Conservation (phyloP, 495 filamentous ascomycete species). For the Penicillium crystallinum region DNA sequence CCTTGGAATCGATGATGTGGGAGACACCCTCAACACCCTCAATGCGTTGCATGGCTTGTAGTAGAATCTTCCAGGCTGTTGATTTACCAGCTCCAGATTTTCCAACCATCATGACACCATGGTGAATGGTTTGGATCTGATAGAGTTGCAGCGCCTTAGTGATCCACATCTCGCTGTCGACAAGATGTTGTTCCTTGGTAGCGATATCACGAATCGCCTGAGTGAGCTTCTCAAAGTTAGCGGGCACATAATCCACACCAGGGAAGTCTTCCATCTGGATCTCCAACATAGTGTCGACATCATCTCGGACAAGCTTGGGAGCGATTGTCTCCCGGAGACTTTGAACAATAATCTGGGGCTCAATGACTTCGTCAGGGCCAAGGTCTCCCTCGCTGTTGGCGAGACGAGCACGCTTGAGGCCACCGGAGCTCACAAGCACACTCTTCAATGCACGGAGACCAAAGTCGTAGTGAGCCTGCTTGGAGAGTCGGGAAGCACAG, state of each 20-base stretch:
- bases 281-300: constrained; percentile 79
- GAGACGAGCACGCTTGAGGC: constrained; percentile 82
- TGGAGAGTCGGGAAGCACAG: constrained; percentile 73
- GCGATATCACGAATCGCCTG: constrained; percentile 79
- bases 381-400: constrained; percentile 50
- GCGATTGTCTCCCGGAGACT: constrained; percentile 98
- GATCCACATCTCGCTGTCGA: constrained; percentile 92
- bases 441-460: constrained; percentile 96
- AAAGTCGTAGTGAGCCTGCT: constrained; percentile 99
- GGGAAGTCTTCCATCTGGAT: constrained; percentile 88
- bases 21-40: constrained; percentile 90
- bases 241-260: constrained; percentile 86
- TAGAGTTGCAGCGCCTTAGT: constrained; percentile 93
- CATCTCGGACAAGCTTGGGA: constrained; percentile 86
- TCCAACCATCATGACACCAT: constrained; percentile 99
- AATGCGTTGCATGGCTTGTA: constrained; percentile 84
- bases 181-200: constrained; percentile 64
- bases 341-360: constrained; percentile 98
- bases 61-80: constrained; percentile 86
- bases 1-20: constrained; percentile 98
- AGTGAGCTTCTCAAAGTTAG: constrained; percentile 72
- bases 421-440: constrained; percentile 94
- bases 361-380: constrained; percentile 68
- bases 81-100: constrained; percentile 94
- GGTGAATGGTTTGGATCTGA: constrained; percentile 95